phyloP scores from a whole-genome alignment of 768 basidiomycete genomes.

The Mycena metata region DNA sequence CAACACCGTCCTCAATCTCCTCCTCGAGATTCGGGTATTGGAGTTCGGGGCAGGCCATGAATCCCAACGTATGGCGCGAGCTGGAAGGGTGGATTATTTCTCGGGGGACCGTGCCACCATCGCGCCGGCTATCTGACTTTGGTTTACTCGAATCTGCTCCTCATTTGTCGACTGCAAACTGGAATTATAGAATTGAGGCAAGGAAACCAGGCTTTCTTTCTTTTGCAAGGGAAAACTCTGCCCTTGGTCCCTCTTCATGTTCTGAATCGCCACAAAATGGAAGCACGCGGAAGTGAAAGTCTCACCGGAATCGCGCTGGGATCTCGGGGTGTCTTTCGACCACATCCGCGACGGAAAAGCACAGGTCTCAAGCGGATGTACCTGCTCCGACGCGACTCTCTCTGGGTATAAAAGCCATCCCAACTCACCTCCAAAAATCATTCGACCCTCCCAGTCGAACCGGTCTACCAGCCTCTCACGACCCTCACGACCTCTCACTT shows the following conservation, averaged over 20 bases:
- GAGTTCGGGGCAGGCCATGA: conserved; percentile 41
- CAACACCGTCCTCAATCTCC: conserved; percentile 11
- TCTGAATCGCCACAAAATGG: no score
- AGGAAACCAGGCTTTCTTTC: no score
- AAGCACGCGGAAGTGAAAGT: not conserved
- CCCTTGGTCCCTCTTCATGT: no score
- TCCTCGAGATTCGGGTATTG: conserved; percentile 6
- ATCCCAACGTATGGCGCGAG: conserved; percentile 27
- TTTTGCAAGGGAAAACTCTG: no score
- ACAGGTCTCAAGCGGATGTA: conserved; percentile 24
- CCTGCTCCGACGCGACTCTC: not conserved
- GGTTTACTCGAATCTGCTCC: no score
- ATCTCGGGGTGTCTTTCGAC: not conserved
- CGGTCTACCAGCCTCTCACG: not conserved
- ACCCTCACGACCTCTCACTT: not conserved
- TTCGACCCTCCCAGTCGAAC: conserved; percentile 12
- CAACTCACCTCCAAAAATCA: conserved; percentile 7
- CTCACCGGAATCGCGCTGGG: not conserved
- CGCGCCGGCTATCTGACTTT: no score
- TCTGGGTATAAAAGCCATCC: conserved; percentile 8
- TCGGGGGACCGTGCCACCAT: conserved; percentile 4
- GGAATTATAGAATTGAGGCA: no score
- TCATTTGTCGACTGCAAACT: no score
- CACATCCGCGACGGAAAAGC: not conserved
- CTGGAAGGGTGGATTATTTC: conserved; percentile 15